These are phyloP conservation scores for Diplosphaera chodatii DNA, from an alignment of 139 green algal genomes.

Conservation along the genomic window DNA sequence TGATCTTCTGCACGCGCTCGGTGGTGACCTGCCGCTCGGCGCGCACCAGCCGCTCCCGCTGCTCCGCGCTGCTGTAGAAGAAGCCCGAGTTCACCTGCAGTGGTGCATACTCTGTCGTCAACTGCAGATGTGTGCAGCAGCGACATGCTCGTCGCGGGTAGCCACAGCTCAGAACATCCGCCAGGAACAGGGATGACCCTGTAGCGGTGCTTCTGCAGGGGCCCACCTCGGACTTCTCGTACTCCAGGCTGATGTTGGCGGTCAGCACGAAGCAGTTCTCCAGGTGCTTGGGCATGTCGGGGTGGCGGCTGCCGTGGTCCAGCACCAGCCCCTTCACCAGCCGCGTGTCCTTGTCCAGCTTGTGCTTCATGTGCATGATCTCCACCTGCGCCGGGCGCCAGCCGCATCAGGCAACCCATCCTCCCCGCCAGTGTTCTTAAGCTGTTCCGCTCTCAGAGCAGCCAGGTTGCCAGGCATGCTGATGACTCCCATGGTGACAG, in stretches of 20 bases:
- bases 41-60: constrained; percentile 94
- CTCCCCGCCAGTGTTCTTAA: no score
- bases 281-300: constrained; percentile 95
- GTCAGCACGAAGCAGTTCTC: constrained; percentile 91
- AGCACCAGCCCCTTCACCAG: constrained; percentile 93
- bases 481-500: no score
- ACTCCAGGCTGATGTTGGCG: constrained; percentile 97
- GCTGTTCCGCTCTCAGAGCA: no score
- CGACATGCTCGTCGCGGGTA: no score
- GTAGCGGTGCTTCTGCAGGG: no score
- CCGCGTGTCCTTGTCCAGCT: constrained; percentile 87
- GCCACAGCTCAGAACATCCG: no score
- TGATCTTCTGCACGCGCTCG: constrained; percentile 85
- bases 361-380: constrained; percentile 98
- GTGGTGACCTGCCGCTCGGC: constrained; percentile 91
- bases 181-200: no score
- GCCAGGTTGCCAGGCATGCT: no score
- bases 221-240: constrained; percentile 91
- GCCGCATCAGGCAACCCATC: no score
- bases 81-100: constrained; percentile 88
- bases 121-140: no score
- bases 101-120: no score
- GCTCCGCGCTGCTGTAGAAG: constrained; percentile 94
- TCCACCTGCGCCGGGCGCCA: constrained; percentile 66
- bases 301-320: constrained; percentile 93